phyloP scores from a whole-genome alignment of 495 filamentous ascomycete genomes.

The Pseudomonodictys pantanalensis region DNA sequence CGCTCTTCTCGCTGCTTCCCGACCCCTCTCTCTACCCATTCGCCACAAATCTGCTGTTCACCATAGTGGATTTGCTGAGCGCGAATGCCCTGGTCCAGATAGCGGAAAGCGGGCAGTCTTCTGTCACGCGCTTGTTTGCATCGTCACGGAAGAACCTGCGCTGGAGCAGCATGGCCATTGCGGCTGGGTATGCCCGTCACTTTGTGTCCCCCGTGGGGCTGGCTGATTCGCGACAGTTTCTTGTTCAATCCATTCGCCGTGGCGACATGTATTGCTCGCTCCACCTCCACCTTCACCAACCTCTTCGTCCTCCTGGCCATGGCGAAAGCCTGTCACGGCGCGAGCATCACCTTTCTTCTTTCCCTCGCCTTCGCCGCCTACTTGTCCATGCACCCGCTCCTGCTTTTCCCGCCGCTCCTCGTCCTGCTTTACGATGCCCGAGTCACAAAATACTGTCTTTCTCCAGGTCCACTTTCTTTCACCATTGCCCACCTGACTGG shows the following conservation, averaged over 20 bases:
- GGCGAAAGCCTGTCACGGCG: constrained; percentile 74
- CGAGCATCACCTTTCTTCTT: constrained; percentile 73
- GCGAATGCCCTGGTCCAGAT: constrained; percentile 80
- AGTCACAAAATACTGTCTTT: constrained; percentile 8
- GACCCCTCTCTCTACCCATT: constrained; percentile 60
- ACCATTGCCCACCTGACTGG: constrained; percentile 47
- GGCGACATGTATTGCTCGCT: constrained; percentile 85
- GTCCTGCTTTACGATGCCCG: constrained; percentile 72
- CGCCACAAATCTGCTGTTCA: constrained; percentile 76
- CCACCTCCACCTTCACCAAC: constrained; percentile 88
- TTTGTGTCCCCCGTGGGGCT: not conserved
- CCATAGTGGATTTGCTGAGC: constrained; percentile 75
- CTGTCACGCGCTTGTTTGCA: constrained; percentile 66
- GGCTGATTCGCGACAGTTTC: constrained; percentile 54
- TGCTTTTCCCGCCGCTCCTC: constrained; percentile 78
- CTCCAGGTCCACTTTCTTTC: constrained; percentile 45
- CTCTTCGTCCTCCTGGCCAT: constrained; percentile 82
- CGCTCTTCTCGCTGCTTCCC: constrained; percentile 84
- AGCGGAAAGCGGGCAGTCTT: constrained; percentile 76
- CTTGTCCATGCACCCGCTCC: constrained; percentile 83
- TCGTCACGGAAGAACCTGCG: constrained; percentile 73
- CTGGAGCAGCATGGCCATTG: constrained; percentile 74
- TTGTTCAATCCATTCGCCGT: constrained; percentile 96
- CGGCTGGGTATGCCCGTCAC: constrained; percentile 60
- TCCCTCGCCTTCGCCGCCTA: constrained; percentile 85